These are phyloP conservation scores for Rhodosporidiobolus odoratus DNA, from an alignment of 768 basidiomycete species.

Conservation along the genomic window DNA sequence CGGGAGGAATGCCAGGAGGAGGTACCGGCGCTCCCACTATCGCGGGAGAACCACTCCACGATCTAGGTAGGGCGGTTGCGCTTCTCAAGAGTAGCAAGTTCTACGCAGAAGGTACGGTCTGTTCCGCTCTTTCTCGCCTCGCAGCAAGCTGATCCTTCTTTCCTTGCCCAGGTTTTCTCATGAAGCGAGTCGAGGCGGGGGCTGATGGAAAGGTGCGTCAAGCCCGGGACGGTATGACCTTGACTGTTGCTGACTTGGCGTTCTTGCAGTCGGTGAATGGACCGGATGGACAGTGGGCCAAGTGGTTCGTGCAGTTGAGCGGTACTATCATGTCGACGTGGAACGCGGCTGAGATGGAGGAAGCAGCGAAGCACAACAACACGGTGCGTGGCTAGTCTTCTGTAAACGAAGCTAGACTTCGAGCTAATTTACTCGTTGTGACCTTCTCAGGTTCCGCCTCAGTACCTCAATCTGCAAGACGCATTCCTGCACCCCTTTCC, in stretches of 20 bases:
- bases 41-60: slow-evolving; percentile 37
- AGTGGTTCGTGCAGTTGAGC: slow-evolving; percentile 77
- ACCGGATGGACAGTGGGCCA: slow-evolving; percentile 61
- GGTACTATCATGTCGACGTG: slow-evolving; percentile 84
- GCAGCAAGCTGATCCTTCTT: not conserved
- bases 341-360: slow-evolving; percentile 84
- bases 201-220: slow-evolving; percentile 58
- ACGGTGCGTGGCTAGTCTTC: slow-evolving; percentile 20
- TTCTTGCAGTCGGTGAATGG: slow-evolving; percentile 60
- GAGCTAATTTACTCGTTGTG: slow-evolving; percentile 39
- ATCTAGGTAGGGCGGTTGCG: slow-evolving; percentile 23
- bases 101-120: slow-evolving; percentile 30
- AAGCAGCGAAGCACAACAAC: slow-evolving; percentile 68
- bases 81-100: slow-evolving; percentile 36
- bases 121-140: not conserved
- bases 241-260: not conserved
- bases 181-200: slow-evolving; percentile 69
- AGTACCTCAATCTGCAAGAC: slow-evolving; percentile 81
- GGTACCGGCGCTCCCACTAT: slow-evolving; percentile 14
- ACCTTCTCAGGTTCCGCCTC: slow-evolving; percentile 82
- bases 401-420: not conserved
- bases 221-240: not conserved
- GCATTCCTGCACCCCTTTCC: slow-evolving; percentile 44
- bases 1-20: not conserved
- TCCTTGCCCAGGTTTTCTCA: slow-evolving; percentile 47